Evolutionary conservation across 2,329 filamentous ascomycete species (phyloP).

Genomic region (Teratosphaeriaceae sp.): DNA sequence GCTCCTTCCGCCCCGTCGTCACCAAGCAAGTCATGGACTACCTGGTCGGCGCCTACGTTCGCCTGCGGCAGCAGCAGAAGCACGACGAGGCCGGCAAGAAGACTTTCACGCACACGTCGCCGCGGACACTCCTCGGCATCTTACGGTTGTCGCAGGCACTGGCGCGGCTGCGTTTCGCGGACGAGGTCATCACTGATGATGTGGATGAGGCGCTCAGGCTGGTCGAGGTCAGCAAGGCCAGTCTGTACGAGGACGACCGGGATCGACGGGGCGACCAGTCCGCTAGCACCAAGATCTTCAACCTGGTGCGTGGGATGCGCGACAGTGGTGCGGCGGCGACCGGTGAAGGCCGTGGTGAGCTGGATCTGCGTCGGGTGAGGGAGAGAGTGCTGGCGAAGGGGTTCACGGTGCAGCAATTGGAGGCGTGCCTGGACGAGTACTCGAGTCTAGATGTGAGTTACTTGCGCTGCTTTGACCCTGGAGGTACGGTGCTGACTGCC

Average conservation of each 20-base stretch:
- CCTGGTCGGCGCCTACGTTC: conserved; percentile 94
- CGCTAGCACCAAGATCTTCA: conserved; percentile 86
- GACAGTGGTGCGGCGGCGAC: conserved; percentile 77
- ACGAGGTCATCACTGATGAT: conserved; percentile 80
- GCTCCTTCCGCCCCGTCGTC: conserved; percentile 80
- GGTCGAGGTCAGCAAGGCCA: conserved; percentile 89
- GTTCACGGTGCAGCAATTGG: conserved; percentile 91
- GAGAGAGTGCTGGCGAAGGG: conserved; percentile 93
- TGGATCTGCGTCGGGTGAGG: conserved; percentile 82
- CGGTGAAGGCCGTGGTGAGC: conserved; percentile 66
- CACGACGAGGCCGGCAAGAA: conserved; percentile 85
- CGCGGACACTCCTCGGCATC: conserved; percentile 86
- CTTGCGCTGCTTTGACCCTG: neutral
- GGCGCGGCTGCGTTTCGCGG: conserved; percentile 82
- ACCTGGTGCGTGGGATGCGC: conserved; percentile 81
- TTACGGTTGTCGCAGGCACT: conserved; percentile 90
- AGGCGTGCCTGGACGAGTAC: conserved; percentile 83
- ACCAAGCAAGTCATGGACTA: conserved; percentile 86
- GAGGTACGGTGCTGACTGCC: conserved; percentile 25
- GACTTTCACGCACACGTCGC: conserved; percentile 89
- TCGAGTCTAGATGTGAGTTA: conserved; percentile 76
- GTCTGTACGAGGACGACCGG: conserved; percentile 65
- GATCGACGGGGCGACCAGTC: conserved; percentile 61
- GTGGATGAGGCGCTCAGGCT: conserved; percentile 91
- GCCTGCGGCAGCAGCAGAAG: conserved; percentile 86